These are phyloP conservation scores for Dicorynia guianensis DNA, from an alignment of 306 rosid species.

Conservation along the genomic window DNA sequence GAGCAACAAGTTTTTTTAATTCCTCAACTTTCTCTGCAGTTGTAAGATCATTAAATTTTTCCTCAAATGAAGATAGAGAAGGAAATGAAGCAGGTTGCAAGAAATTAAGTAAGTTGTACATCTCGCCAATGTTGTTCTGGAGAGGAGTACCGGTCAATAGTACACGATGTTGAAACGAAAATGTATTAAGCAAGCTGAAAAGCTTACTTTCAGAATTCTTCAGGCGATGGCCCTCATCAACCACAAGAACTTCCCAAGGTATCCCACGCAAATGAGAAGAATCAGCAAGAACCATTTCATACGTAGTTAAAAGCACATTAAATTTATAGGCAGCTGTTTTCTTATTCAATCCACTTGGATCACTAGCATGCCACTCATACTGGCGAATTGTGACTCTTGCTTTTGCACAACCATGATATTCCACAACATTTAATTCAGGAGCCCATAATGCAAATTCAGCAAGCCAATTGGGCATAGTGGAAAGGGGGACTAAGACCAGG, in stretches of 20 bases:
- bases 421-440: slow-evolving; percentile 94
- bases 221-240: slow-evolving; percentile 97
- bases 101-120: slow-evolving; percentile 98
- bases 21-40: slow-evolving; percentile 96
- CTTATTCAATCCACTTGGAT: slow-evolving; percentile 61
- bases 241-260: slow-evolving; percentile 99
- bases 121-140: slow-evolving; percentile 98
- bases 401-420: slow-evolving; percentile 98
- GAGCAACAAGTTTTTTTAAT: slow-evolving; percentile 97
- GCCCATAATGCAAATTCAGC: slow-evolving; percentile 95
- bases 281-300: slow-evolving; percentile 98
- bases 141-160: slow-evolving; percentile 99
- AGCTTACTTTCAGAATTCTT: slow-evolving; percentile 98
- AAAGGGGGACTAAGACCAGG: slow-evolving; percentile 95
- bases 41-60: slow-evolving; percentile 94
- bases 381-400: slow-evolving; percentile 94
- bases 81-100: slow-evolving; percentile 99
- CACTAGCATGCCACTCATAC: slow-evolving; percentile 95
- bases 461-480: slow-evolving; percentile 99
- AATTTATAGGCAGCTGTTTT: slow-evolving; percentile 85
- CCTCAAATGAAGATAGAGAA: slow-evolving; percentile 89
- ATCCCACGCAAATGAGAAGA: slow-evolving; percentile 93
- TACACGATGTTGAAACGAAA: slow-evolving; percentile 95
- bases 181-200: slow-evolving; percentile 92
- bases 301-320: slow-evolving; percentile 93